These are phyloP conservation scores for Tripidium arundinaceum DNA, from an alignment of 202 grass and related monocot genomes.

Conservation along the genomic window DNA sequence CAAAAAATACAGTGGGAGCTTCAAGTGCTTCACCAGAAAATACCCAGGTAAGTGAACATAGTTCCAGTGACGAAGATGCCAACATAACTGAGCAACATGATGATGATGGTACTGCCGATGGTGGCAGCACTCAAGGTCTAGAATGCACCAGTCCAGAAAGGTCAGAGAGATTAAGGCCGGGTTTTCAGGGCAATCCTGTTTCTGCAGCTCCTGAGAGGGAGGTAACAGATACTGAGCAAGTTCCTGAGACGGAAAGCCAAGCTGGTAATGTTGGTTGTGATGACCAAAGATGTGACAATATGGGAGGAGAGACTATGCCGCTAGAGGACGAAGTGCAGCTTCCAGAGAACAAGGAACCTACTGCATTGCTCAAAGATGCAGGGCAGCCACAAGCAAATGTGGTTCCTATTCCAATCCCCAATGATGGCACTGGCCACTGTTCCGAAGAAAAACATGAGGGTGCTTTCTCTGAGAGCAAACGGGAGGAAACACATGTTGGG, in stretches of 20 bases:
- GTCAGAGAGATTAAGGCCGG: slow-evolving; percentile 29
- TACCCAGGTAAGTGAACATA: slow-evolving; percentile 40
- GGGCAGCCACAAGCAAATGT: slow-evolving; percentile 12
- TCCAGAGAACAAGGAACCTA: slow-evolving; percentile 41
- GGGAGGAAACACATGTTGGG: slow-evolving; percentile 45
- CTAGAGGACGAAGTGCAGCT: slow-evolving; percentile 53
- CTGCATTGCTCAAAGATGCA: slow-evolving; percentile 24
- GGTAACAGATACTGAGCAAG: slow-evolving; percentile 62
- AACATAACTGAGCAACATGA: slow-evolving; percentile 54
- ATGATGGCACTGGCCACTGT: slow-evolving; percentile 30
- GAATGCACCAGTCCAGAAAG: slow-evolving; percentile 62
- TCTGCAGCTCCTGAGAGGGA: slow-evolving; percentile 45
- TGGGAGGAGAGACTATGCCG: slow-evolving; percentile 62
- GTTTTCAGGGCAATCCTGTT: slow-evolving; percentile 36
- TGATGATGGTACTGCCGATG: slow-evolving; percentile 46
- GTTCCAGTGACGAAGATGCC: slow-evolving; percentile 49
- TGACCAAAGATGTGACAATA: slow-evolving; percentile 60
- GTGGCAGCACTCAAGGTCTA: slow-evolving; percentile 57
- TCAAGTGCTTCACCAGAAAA: slow-evolving; percentile 54
- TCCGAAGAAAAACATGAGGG: slow-evolving; percentile 51
- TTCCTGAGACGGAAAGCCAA: slow-evolving; percentile 72
- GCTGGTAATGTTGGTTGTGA: slow-evolving; percentile 40
- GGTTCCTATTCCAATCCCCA: slow-evolving; percentile 14
- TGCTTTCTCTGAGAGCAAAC: slow-evolving; percentile 41
- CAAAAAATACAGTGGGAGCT: slow-evolving; percentile 38